Evolutionary conservation across 225 moss, liverwort and hornwort species (phyloP).

Genomic region (Bryum argenteum): DNA sequence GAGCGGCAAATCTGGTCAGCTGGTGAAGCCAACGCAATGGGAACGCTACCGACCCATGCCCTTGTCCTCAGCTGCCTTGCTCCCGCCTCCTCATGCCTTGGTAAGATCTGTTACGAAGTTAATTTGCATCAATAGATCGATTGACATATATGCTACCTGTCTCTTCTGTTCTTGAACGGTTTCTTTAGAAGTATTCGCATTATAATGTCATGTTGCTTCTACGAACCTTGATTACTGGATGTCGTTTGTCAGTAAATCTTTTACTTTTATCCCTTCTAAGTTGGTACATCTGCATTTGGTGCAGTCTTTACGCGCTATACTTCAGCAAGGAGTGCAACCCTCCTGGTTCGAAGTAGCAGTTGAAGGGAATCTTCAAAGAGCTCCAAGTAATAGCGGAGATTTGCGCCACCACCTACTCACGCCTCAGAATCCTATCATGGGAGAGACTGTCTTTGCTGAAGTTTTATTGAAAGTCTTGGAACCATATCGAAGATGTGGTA

Average conservation of each 20-base stretch:
- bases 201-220: constrained; percentile 2
- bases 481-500: constrained; percentile 87
- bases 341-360: constrained; percentile 70
- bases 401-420: constrained; percentile 87
- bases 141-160: constrained; percentile 14
- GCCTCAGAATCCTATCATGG: constrained; percentile 72
- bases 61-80: constrained; percentile 88
- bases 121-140: neutral
- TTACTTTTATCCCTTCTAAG: constrained; percentile 26
- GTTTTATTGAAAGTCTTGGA: constrained; percentile 90
- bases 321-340: constrained; percentile 92
- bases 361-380: constrained; percentile 39
- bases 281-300: constrained; percentile 29
- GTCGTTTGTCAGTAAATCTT: neutral
- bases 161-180: constrained; percentile 18
- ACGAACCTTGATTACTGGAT: constrained; percentile 16
- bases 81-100: constrained; percentile 97
- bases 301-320: constrained; percentile 85
- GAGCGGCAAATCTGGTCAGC: constrained; percentile 65
- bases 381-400: constrained; percentile 59
- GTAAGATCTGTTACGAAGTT: constrained; percentile 41
- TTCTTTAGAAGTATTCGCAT: constrained; percentile 16
- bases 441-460: constrained; percentile 86
- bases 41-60: constrained; percentile 95
- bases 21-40: constrained; percentile 81